phyloP scores from a whole-genome alignment of 495 filamentous ascomycete genomes.

The Hypoxylon rickii region DNA sequence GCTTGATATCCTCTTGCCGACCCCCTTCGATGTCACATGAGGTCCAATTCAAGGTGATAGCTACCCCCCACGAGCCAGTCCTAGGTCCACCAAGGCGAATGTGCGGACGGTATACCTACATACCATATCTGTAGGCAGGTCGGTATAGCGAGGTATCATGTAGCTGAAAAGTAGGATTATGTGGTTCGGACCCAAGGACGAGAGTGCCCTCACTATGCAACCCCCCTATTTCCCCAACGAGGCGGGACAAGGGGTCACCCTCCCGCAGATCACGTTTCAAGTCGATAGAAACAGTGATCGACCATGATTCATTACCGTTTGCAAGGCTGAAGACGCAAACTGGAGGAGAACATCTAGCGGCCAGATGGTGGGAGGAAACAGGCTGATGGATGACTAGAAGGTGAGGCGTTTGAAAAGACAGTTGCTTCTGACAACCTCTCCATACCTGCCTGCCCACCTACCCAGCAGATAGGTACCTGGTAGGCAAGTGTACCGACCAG shows the following conservation, averaged over 20 bases:
- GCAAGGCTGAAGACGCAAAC: constrained; percentile 18
- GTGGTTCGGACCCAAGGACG: no score
- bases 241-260: constrained; percentile 6
- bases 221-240: no score
- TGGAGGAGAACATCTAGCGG: background rate
- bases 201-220: no score
- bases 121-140: no score
- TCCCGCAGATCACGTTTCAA: constrained; percentile 9
- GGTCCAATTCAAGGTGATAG: constrained; percentile 4
- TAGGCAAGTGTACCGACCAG: no score
- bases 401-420: constrained; percentile 6
- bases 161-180: no score
- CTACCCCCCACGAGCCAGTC: constrained; percentile 14
- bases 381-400: constrained; percentile 1
- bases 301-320: constrained; percentile 4
- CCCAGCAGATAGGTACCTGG: no score
- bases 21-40: background rate
- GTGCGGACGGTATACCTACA: no score
- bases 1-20: background rate
- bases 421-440: constrained; percentile 5
- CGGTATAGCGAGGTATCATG: no score
- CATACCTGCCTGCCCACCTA: no score
- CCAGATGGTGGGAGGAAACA: background rate
- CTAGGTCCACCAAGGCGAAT: no score
- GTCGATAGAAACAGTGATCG: constrained; percentile 13